Percentiles rank a stretch among this genome's conserved stretches.
Evolutionary conservation across 2,329 filamentous ascomycete species (phyloP).

Genomic region (Samsoniella hepiali): DNA sequence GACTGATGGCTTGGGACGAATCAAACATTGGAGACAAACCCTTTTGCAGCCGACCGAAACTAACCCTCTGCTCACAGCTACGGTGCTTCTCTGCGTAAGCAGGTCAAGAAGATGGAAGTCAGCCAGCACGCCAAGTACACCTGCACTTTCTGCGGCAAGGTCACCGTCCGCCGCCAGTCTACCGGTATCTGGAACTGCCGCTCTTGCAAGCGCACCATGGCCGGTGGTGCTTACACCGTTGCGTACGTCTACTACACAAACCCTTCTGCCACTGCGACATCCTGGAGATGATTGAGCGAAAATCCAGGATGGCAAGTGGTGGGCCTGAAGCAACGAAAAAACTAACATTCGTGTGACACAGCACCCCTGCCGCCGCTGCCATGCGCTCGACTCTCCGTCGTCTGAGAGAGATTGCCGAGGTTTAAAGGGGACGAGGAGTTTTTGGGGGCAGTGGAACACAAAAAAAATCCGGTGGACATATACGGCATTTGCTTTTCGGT

Average conservation of each 20-base stretch:
- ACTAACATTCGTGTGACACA: slow-evolving; percentile 36
- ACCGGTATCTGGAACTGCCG: slow-evolving; percentile 98
- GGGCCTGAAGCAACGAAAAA: not conserved
- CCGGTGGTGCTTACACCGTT: slow-evolving; percentile 82
- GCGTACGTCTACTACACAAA: slow-evolving; percentile 65
- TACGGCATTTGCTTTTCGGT: slow-evolving; percentile 44
- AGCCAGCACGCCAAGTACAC: slow-evolving; percentile 95
- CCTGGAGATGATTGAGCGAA: not conserved
- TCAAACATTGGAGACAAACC: not conserved
- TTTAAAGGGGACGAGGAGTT: slow-evolving; percentile 53
- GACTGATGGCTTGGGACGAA: not conserved
- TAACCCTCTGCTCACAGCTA: slow-evolving; percentile 58
- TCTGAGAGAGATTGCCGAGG: slow-evolving; percentile 96
- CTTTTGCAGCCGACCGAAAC: slow-evolving; percentile 21
- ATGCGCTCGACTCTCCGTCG: slow-evolving; percentile 95
- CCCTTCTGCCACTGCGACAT: not conserved
- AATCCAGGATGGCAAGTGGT: not conserved
- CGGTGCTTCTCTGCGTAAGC: slow-evolving; percentile 99
- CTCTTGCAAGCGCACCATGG: slow-evolving; percentile 81
- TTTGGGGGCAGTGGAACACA: slow-evolving; percentile 10
- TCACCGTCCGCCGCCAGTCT: slow-evolving; percentile 82
- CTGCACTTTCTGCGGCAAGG: slow-evolving; percentile 99
- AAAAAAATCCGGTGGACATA: slow-evolving; percentile 28
- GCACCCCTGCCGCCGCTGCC: slow-evolving; percentile 87
- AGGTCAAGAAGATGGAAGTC: slow-evolving; percentile 98